phyloP scores from a whole-genome alignment of 352 stramenopile species.

The Phytophthora kernoviae region DNA sequence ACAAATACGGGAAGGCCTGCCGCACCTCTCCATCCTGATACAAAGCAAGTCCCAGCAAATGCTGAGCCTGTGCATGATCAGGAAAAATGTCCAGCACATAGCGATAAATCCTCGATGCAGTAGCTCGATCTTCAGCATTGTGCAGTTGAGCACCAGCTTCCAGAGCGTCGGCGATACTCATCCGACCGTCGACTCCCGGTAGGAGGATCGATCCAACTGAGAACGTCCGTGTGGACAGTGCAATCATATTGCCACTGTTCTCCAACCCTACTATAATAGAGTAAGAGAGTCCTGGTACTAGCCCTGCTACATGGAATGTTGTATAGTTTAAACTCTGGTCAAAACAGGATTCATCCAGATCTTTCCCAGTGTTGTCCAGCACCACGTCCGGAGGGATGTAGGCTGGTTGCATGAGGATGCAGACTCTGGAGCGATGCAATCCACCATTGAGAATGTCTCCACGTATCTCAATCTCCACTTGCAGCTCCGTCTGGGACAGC shows the following conservation, averaged over 20 bases:
- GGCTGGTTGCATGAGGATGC: conserved; percentile 59
- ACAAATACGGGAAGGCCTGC: conserved; percentile 41
- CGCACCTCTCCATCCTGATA: conserved; percentile 45
- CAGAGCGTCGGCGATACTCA: conserved; percentile 57
- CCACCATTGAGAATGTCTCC: conserved; percentile 33
- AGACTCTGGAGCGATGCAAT: conserved; percentile 46
- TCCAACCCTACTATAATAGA: conserved; percentile 58
- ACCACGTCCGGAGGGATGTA: conserved; percentile 45
- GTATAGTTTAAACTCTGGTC: conserved; percentile 53
- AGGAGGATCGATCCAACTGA: conserved; percentile 54
- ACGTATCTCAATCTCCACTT: conserved; percentile 60
- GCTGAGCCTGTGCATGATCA: conserved; percentile 44
- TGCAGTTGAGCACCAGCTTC: conserved; percentile 47
- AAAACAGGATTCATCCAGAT: conserved; percentile 65
- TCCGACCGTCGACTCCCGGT: conserved; percentile 14
- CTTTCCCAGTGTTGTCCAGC: conserved; percentile 29
- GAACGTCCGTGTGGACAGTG: conserved; percentile 68
- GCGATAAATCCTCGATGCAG: conserved; percentile 51
- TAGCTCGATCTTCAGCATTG: conserved; percentile 26
- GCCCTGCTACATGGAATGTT: conserved; percentile 56
- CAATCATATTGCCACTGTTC: conserved; percentile 51
- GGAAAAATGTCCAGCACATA: conserved; percentile 62
- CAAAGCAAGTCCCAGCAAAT: conserved; percentile 53
- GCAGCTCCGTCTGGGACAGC: conserved; percentile 45
- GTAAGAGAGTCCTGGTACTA: conserved; percentile 64